These are phyloP conservation scores for Globisporangium cederbergense DNA, from an alignment of 352 stramenopile species.

Conservation along the genomic window DNA sequence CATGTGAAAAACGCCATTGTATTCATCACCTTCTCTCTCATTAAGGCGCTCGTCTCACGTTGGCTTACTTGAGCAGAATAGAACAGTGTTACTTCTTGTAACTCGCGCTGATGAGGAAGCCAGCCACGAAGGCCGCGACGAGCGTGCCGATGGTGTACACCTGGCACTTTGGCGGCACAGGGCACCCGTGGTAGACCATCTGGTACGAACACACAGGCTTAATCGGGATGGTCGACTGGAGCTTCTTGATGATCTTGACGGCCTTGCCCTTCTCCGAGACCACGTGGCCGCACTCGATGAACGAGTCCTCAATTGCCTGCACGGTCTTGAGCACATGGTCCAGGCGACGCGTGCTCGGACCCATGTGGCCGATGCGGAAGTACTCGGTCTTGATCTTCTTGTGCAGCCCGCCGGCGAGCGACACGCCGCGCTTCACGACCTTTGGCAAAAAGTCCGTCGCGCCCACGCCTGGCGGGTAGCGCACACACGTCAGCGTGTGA, in stretches of 20 bases:
- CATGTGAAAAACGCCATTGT: neutral
- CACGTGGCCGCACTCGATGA: slow-evolving; percentile 68
- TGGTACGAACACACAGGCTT: slow-evolving; percentile 40
- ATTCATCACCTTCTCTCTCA: neutral
- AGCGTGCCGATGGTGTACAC: slow-evolving; percentile 61
- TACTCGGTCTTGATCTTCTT: slow-evolving; percentile 85
- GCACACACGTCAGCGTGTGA: slow-evolving; percentile 74
- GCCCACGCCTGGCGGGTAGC: slow-evolving; percentile 61
- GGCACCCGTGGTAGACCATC: slow-evolving; percentile 51
- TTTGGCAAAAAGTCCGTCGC: slow-evolving; percentile 72
- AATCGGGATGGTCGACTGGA: slow-evolving; percentile 48
- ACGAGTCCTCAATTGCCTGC: slow-evolving; percentile 61
- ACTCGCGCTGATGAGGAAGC: slow-evolving; percentile 41
- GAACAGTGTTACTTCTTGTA: slow-evolving; percentile 41
- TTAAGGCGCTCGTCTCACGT: no score
- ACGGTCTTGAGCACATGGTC: slow-evolving; percentile 77
- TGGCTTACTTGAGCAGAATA: neutral
- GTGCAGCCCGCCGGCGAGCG: slow-evolving; percentile 67
- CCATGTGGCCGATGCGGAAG: slow-evolving; percentile 85
- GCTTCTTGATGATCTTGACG: slow-evolving; percentile 50
- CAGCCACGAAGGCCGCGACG: slow-evolving; percentile 51
- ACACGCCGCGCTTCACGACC: slow-evolving; percentile 65
- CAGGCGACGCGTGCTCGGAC: slow-evolving; percentile 64
- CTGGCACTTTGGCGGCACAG: slow-evolving; percentile 67
- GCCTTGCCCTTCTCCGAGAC: slow-evolving; percentile 56